Evolutionary conservation across 257 asterid genomes (phyloP).

Genomic region (Solanum infundibuliforme): DNA sequence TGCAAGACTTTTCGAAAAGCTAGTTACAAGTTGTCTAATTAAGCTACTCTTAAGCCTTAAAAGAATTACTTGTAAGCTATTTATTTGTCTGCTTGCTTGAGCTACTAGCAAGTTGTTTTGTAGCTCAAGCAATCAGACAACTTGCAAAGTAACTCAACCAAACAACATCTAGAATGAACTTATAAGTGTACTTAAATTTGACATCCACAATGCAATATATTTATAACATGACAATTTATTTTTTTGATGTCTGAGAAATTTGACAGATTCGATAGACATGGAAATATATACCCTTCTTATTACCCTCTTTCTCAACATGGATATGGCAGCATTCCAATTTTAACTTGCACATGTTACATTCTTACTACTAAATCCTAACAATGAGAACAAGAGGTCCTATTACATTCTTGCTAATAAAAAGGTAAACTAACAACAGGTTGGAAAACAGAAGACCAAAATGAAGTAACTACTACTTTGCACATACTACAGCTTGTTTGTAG

Average conservation of each 20-base stretch:
- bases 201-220: too few species aligned
- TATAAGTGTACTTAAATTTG: too few species aligned
- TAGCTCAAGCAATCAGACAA: too few species aligned
- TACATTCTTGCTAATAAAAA: not conserved
- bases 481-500: not conserved
- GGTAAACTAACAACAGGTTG: not conserved
- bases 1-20: too few species aligned
- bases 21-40: too few species aligned
- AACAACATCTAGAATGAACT: too few species aligned
- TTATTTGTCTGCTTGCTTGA: too few species aligned
- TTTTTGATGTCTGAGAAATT: not conserved
- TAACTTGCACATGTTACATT: not conserved
- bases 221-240: too few species aligned
- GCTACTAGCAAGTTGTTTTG: too few species aligned
- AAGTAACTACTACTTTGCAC: not conserved
- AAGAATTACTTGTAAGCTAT: too few species aligned
- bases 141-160: too few species aligned
- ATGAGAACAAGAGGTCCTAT: not conserved
- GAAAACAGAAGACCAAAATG: not conserved
- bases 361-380: not conserved
- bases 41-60: rapidly evolving
- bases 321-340: not conserved
- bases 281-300: not conserved
- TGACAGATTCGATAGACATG: not conserved
- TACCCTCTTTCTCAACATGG: not conserved